Base-by-base conservation (phyloP, 176 grass and related monocot species). In the Carex cristatella region DNA sequence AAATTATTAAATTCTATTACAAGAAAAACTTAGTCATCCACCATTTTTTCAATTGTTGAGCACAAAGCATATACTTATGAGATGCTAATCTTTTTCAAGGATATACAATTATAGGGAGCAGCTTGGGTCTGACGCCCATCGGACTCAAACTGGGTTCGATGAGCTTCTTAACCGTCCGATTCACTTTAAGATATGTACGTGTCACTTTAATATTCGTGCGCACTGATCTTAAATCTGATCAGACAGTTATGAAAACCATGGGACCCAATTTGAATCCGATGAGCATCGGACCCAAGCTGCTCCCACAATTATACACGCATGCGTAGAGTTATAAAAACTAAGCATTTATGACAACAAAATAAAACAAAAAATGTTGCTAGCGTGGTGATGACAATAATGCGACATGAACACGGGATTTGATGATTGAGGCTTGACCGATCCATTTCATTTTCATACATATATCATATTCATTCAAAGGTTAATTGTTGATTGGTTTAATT, bases 381-480 rank as follows among this genome's bases (percentile, higher is more conserved):
- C 1, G 32, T 15, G 61, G 63, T 19, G n/a, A 83, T 68, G 12
- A 57, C 71, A 83, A 83, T 66, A 83, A 83, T 65, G 81, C 62
- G 81, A 83, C 81, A 83, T 83, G 81, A 44, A 51, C 81, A 83
- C 81, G 81, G 37, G 80, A 53, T 48, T 83, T 54, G 40, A 83
- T 83, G 35, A 83, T 83, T 68, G 81, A 49, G 11, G 48, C 63
- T 83, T 83, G 81, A 83, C 81, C 37, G 53, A 69, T 42, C 44
- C 67, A 70, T 70, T 60, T 18, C 67, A 35, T 58, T 70, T 60
- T 8, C 67, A 35, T 58, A 16, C 67, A 35, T 33, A 16, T 19
- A 44, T 75, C 46, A 44, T 75, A 27, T 12, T 69, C 10, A 69
- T 40, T 40, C 38, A 46, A 46, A 46, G 44, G 44, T 46, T 23